These are phyloP conservation scores for Euphorbia corollata DNA, from an alignment of 441 rosid species.

Conservation along the genomic window DNA sequence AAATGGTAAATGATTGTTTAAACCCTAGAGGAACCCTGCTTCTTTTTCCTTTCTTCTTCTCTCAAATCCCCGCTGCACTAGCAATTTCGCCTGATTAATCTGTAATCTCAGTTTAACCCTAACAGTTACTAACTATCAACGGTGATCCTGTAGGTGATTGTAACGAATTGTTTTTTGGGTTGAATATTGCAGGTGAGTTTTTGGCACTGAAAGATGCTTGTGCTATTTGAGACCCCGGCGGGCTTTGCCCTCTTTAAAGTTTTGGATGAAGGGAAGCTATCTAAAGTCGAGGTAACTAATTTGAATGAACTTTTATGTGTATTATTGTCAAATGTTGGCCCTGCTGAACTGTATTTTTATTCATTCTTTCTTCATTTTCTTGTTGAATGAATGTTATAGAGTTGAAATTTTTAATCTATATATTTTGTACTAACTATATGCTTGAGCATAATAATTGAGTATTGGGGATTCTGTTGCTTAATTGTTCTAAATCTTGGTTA, in stretches of 20 bases:
- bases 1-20: no score
- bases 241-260: constrained; percentile 91
- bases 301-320: background rate
- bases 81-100: no score
- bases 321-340: background rate
- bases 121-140: no score
- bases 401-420: background rate
- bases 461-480: background rate
- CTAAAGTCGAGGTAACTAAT: constrained; percentile 61
- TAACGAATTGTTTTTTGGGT: no score
- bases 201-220: no score
- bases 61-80: no score
- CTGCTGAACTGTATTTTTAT: no score
- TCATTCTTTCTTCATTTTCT: background rate
- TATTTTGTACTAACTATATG: background rate
- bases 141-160: no score
- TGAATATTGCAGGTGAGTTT: no score
- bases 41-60: no score
- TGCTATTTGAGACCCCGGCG: constrained; percentile 36
- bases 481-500: background rate
- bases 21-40: no score
- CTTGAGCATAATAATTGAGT: background rate
- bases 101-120: no score
- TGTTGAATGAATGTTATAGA: background rate
- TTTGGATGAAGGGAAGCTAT: constrained; percentile 71